phyloP scores from a whole-genome alignment of 495 filamentous ascomycete genomes.

The Neurospora tetraspora region DNA sequence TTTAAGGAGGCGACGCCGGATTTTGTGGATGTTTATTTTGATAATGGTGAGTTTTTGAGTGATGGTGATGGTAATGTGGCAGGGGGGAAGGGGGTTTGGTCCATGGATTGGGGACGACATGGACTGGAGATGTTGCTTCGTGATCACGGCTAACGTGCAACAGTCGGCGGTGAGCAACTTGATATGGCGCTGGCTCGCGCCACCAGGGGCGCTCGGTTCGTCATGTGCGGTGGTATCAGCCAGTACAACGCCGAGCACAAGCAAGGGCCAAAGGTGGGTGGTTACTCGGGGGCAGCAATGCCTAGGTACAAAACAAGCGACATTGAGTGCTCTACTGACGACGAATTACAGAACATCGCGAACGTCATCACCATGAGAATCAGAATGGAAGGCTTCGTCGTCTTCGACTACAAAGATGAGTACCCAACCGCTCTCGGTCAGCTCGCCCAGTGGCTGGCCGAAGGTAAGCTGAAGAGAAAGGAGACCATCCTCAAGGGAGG shows the following conservation, averaged over 20 bases:
- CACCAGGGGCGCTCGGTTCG: slow-evolving; percentile 46
- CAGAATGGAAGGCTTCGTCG: slow-evolving; percentile 53
- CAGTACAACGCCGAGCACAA: slow-evolving; percentile 31
- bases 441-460: slow-evolving; percentile 39
- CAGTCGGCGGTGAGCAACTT: slow-evolving; percentile 53
- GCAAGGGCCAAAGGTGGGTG: slow-evolving; percentile 16
- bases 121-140: background rate
- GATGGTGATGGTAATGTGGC: background rate
- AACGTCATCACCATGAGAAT: slow-evolving; percentile 28
- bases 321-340: background rate
- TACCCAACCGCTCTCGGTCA: slow-evolving; percentile 31
- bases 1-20: slow-evolving; percentile 49
- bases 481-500: slow-evolving; percentile 48
- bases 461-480: slow-evolving; percentile 46
- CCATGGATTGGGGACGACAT: too few relatives aligned
- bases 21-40: slow-evolving; percentile 57
- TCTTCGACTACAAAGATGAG: slow-evolving; percentile 40
- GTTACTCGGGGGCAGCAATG: too few relatives aligned
- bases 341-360: slow-evolving; percentile 16
- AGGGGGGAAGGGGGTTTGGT: background rate
- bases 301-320: background rate
- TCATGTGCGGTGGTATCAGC: slow-evolving; percentile 45
- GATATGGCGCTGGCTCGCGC: slow-evolving; percentile 50
- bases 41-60: slow-evolving; percentile 39
- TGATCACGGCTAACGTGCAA: background rate